These are phyloP conservation scores for Sclerotinia glacialis DNA, from an alignment of 2,329 filamentous ascomycete genomes.

Conservation along the genomic window DNA sequence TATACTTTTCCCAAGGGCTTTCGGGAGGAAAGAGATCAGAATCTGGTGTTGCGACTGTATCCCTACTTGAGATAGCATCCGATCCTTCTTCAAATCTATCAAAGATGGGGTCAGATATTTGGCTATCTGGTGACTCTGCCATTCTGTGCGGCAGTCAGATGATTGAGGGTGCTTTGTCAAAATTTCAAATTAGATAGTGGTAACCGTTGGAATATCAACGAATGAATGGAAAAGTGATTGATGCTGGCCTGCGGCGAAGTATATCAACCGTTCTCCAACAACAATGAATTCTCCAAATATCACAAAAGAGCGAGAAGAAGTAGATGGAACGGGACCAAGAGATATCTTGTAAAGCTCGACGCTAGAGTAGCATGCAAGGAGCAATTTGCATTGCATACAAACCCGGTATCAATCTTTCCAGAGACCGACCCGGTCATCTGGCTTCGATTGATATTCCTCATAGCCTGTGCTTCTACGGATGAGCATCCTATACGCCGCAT, in stretches of 20 bases:
- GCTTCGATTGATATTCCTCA: constrained; percentile 33
- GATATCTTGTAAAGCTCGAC: constrained; percentile 18
- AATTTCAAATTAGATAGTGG: neutral
- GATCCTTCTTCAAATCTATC: constrained; percentile 33
- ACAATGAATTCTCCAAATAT: neutral
- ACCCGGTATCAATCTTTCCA: constrained; percentile 10
- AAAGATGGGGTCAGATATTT: constrained; percentile 33
- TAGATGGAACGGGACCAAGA: neutral
- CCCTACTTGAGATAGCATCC: constrained; percentile 30
- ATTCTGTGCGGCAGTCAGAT: constrained; percentile 17
- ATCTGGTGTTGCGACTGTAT: constrained; percentile 33
- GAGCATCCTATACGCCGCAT: constrained; percentile 30
- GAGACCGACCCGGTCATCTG: constrained; percentile 32
- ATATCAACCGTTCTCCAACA: neutral
- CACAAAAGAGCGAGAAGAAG: neutral
- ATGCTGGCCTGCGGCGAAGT: neutral
- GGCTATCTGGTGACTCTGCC: constrained; percentile 31
- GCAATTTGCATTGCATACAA: constrained; percentile 1
- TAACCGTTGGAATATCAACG: neutral
- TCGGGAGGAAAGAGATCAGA: constrained; percentile 36
- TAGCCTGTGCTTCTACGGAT: constrained; percentile 34
- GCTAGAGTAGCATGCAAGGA: neutral
- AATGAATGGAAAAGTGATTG: neutral
- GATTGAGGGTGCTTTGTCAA: neutral
- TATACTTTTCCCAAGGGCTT: constrained; percentile 30